Evolutionary conservation across 176 grass and related monocot species (phyloP).

Genomic region (Juncus inflexus): DNA sequence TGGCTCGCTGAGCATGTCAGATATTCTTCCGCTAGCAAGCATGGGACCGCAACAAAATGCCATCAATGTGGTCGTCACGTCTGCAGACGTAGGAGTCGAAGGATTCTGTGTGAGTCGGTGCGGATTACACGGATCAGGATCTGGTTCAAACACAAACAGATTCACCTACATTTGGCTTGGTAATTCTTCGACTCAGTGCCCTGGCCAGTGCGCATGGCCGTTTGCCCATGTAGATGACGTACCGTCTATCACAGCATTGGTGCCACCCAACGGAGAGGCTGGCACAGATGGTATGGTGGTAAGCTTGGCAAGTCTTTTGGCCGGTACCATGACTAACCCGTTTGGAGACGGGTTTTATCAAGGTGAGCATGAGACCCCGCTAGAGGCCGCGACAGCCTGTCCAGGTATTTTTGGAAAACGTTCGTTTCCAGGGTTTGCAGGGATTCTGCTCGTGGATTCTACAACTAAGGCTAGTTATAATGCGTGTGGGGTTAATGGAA

Average conservation of each 20-base stretch:
- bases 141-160: slow-evolving; percentile 1
- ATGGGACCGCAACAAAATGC: slow-evolving; percentile 11
- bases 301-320: slow-evolving; percentile 73
- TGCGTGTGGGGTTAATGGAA: slow-evolving; percentile 15
- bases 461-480: slow-evolving; percentile 37
- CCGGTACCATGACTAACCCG: slow-evolving; percentile 62
- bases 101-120: slow-evolving; percentile 42
- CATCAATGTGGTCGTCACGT: slow-evolving; percentile 27
- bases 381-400: slow-evolving; percentile 57
- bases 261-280: slow-evolving; percentile 62
- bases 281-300: slow-evolving; percentile 68
- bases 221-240: slow-evolving; percentile 45
- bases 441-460: slow-evolving; percentile 21
- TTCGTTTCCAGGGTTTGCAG: slow-evolving; percentile 32
- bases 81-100: slow-evolving; percentile 29
- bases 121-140: slow-evolving; percentile 15
- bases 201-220: slow-evolving; percentile 61
- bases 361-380: slow-evolving; percentile 36
- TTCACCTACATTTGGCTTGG: slow-evolving; percentile 37
- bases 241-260: slow-evolving; percentile 14
- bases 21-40: slow-evolving; percentile 20
- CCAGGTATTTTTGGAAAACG: slow-evolving; percentile 24
- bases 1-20: slow-evolving; percentile 20
- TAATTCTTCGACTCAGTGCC: slow-evolving; percentile 33
- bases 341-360: slow-evolving; percentile 63